Conservation (phyloP, 345 rosid genomes). For the Pseudoturritis turrita region DNA sequence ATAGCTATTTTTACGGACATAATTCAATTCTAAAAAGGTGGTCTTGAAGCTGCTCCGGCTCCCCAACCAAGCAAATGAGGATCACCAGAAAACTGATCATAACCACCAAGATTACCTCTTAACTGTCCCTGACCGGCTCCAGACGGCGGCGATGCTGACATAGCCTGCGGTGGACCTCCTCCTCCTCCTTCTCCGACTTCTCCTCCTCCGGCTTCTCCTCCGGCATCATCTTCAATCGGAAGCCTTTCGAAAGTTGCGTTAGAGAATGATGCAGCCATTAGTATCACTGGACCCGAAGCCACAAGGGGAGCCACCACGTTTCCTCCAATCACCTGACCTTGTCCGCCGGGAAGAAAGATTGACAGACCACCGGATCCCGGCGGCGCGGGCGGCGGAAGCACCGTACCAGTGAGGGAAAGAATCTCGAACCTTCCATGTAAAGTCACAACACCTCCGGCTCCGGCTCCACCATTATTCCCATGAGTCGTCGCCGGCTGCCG, state of each 20-base stretch:
- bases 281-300: slow-evolving; percentile 65
- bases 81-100: slow-evolving; percentile 54
- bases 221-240: slow-evolving; percentile 51
- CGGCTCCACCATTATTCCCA: slow-evolving; percentile 29
- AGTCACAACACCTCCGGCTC: slow-evolving; percentile 43
- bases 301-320: slow-evolving; percentile 53
- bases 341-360: slow-evolving; percentile 56
- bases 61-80: slow-evolving; percentile 57
- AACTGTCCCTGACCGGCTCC: slow-evolving; percentile 33
- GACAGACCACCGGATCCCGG: slow-evolving; percentile 68
- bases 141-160: slow-evolving; percentile 47
- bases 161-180: slow-evolving; percentile 19
- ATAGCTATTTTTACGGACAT: slow-evolving; percentile 21
- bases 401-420: slow-evolving; percentile 65
- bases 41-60: slow-evolving; percentile 42
- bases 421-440: slow-evolving; percentile 78
- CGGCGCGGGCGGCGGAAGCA: slow-evolving; percentile 81
- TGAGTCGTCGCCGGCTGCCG: slow-evolving; percentile 48
- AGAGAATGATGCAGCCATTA: slow-evolving; percentile 74
- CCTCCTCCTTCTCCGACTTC: slow-evolving; percentile 11
- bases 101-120: slow-evolving; percentile 40
- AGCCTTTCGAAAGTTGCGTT: slow-evolving; percentile 69
- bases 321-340: slow-evolving; percentile 82
- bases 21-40: slow-evolving; percentile 41
- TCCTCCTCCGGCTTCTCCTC: slow-evolving; percentile 17